Evolutionary conservation across 495 filamentous ascomycete genomes (phyloP).

Genomic region (Hyaloscypha variabilis): DNA sequence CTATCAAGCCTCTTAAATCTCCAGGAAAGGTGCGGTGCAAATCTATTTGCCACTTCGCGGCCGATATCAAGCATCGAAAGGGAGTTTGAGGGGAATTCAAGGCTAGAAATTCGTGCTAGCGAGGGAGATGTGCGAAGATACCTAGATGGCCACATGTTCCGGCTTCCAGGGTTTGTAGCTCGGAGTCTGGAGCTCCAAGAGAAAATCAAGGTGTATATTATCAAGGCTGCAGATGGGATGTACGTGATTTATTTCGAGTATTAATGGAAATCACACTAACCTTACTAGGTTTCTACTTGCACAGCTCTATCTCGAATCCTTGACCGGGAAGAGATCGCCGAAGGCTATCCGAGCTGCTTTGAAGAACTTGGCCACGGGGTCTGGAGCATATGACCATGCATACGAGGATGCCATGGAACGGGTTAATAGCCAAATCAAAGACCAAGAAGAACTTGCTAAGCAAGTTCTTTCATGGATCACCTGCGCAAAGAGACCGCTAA

Average conservation of each 20-base stretch:
- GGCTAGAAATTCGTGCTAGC: constrained; percentile 35
- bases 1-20: constrained; percentile 36
- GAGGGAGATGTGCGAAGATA: constrained; percentile 39
- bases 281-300: constrained; percentile 44
- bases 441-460: constrained; percentile 34
- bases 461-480: too few species aligned
- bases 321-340: constrained; percentile 33
- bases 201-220: constrained; percentile 14
- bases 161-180: constrained; percentile 28
- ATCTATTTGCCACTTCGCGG: constrained; percentile 36
- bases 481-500: constrained; percentile 33
- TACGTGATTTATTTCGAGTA: constrained; percentile 23
- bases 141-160: constrained; percentile 35
- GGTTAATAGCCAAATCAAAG: constrained; percentile 37
- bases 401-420: constrained; percentile 44
- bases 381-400: constrained; percentile 41
- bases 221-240: constrained; percentile 19
- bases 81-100: constrained; percentile 29
- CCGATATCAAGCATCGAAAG: constrained; percentile 31
- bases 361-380: constrained; percentile 32
- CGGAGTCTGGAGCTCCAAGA: constrained; percentile 9
- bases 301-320: constrained; percentile 40
- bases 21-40: constrained; percentile 32
- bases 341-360: constrained; percentile 23
- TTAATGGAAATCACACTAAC: constrained; percentile 4